phyloP scores from a whole-genome alignment of 78 protist species.

The Speleostelium caveatum region DNA sequence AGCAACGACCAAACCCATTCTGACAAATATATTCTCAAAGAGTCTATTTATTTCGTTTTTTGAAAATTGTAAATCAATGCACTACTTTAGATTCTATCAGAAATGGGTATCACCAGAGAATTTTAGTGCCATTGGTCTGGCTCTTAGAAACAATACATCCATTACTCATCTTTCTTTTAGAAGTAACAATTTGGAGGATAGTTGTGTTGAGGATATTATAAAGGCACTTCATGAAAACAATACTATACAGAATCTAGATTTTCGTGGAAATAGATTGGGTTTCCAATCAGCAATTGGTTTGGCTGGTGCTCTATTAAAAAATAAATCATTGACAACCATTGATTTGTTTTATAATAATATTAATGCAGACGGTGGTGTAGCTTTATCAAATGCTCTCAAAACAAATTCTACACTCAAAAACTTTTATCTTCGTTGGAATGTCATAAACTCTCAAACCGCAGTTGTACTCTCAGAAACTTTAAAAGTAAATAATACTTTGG shows the following conservation, averaged over 20 bases:
- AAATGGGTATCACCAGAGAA: conserved; percentile 64
- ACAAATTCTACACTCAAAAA: conserved; percentile 21
- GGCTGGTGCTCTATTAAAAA: conserved; percentile 16
- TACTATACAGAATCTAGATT: conserved; percentile 15
- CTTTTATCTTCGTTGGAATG: conserved; percentile 37
- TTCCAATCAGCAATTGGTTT: conserved; percentile 26
- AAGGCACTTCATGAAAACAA: conserved; percentile 26
- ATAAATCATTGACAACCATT: not conserved
- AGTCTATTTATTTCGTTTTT: conserved; percentile 31
- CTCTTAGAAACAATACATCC: conserved; percentile 16
- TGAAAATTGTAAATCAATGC: conserved; percentile 11
- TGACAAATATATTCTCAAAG: conserved; percentile 29
- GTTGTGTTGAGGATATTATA: conserved; percentile 3
- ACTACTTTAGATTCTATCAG: conserved; percentile 70
- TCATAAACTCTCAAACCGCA: conserved; percentile 28
- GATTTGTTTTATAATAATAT: conserved; percentile 52
- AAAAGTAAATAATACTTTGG: not conserved
- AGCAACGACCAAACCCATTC: conserved; percentile 63
- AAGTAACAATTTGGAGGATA: conserved; percentile 39
- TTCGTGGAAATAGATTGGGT: conserved; percentile 49
- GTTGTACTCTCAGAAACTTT: not conserved
- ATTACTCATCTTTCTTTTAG: conserved; percentile 54
- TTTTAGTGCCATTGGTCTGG: conserved; percentile 40
- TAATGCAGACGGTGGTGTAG: conserved; percentile 65
- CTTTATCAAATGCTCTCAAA: conserved; percentile 25